Evolutionary conservation across 495 filamentous ascomycete genomes (phyloP).

Genomic region (Hypoxylon cercidicola): DNA sequence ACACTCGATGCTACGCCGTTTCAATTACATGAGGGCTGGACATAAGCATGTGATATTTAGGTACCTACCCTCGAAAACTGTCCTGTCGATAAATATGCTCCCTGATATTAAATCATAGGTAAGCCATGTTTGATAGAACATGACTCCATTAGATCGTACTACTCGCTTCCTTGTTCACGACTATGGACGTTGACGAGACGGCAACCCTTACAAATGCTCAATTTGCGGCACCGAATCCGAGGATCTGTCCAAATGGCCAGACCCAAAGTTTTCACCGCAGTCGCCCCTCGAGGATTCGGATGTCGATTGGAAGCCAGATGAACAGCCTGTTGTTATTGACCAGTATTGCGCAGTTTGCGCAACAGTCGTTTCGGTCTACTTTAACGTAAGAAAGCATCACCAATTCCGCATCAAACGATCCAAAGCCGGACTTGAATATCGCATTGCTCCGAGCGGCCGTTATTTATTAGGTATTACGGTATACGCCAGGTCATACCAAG

Average conservation of each 20-base stretch:
- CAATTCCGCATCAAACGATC: not conserved
- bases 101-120: too few relatives aligned
- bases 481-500: too few relatives aligned
- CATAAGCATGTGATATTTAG: too few relatives aligned
- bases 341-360: conserved; percentile 5
- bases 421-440: not conserved
- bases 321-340: not conserved
- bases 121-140: too few relatives aligned
- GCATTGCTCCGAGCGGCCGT: not conserved
- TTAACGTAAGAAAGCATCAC: not conserved
- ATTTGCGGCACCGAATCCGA: not conserved
- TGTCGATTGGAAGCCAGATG: not conserved
- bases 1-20: too few relatives aligned
- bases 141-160: too few relatives aligned
- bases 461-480: too few relatives aligned
- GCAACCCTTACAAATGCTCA: not conserved
- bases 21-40: too few relatives aligned
- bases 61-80: too few relatives aligned
- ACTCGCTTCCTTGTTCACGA: too few relatives aligned
- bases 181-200: too few relatives aligned
- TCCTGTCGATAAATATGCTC: too few relatives aligned
- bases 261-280: not conserved
- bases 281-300: not conserved
- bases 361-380: not conserved
- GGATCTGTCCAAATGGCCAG: not conserved